These are phyloP conservation scores for Tephrocybe sp. DNA, from an alignment of 768 basidiomycete genomes.

Conservation along the genomic window DNA sequence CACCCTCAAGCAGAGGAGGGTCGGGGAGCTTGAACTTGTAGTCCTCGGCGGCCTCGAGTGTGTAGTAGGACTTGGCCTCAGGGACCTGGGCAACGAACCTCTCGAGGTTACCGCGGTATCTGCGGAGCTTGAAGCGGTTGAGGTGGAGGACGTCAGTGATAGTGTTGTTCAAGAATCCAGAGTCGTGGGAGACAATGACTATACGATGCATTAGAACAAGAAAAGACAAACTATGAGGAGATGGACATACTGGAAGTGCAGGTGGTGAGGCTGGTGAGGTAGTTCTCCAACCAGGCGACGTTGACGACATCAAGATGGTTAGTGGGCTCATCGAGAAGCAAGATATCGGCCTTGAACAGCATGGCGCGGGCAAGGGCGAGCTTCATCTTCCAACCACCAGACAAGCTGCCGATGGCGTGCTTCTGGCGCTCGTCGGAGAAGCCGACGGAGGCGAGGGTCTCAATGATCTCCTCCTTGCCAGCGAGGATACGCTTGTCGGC, in stretches of 20 bases:
- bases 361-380: slow-evolving; percentile 95
- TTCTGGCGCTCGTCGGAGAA: slow-evolving; percentile 87
- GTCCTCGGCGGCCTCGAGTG: slow-evolving; percentile 92
- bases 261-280: slow-evolving; percentile 80
- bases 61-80: slow-evolving; percentile 98
- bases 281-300: slow-evolving; percentile 95
- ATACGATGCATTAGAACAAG: slow-evolving; percentile 15
- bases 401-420: slow-evolving; percentile 84
- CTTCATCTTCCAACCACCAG: slow-evolving; percentile 99
- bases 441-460: slow-evolving; percentile 87
- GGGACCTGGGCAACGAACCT: slow-evolving; percentile 92
- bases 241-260: slow-evolving; percentile 83
- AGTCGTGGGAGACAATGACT: slow-evolving; percentile 99
- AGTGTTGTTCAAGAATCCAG: slow-evolving; percentile 95
- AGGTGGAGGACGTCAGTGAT: slow-evolving; percentile 97
- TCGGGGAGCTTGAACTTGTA: slow-evolving; percentile 99
- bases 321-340: slow-evolving; percentile 95
- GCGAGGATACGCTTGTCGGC: slow-evolving; percentile 82
- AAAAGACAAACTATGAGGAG: background rate
- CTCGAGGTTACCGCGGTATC: slow-evolving; percentile 95
- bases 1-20: slow-evolving; percentile 96
- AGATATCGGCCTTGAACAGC: slow-evolving; percentile 97
- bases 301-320: slow-evolving; percentile 98
- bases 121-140: slow-evolving; percentile 97
- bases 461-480: slow-evolving; percentile 64